A percentile compares a stretch with the other conserved stretches of the same genome.
Conservation (phyloP, 345 rosid genomes). For the Orychophragmus violaceus region DNA sequence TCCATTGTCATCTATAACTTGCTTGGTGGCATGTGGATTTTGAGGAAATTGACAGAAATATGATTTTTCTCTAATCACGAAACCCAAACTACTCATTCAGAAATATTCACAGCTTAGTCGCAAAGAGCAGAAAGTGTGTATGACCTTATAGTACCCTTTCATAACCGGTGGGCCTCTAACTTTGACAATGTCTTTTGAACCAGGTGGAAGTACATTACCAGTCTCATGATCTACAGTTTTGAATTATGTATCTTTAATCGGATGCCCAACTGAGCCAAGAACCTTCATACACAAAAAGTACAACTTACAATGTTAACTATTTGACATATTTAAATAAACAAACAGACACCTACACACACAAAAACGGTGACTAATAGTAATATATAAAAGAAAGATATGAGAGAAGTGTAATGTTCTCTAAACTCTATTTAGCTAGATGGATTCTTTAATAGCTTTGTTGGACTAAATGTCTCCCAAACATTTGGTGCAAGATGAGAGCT, state of each 20-base stretch:
- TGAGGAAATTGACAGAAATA: slow-evolving; percentile 29
- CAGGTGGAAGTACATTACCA: too few species aligned
- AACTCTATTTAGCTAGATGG: background rate
- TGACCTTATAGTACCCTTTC: slow-evolving; percentile 93
- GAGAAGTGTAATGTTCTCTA: background rate
- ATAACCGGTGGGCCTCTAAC: slow-evolving; percentile 85
- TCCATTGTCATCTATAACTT: slow-evolving; percentile 60
- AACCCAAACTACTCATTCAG: background rate
- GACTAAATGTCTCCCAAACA: too few species aligned
- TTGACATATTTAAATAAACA: background rate
- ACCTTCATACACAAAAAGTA: slow-evolving; percentile 54
- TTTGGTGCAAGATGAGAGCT: too few species aligned
- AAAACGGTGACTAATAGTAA: too few species aligned
- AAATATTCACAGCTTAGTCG: too few species aligned
- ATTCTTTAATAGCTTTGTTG: too few species aligned
- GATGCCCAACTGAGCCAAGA: slow-evolving; percentile 87
- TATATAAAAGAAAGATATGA: background rate
- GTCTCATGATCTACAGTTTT: slow-evolving; percentile 69
- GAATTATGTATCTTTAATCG: slow-evolving; percentile 65
- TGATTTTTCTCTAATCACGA: background rate
- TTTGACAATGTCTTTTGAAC: slow-evolving; percentile 72
- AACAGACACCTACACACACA: too few species aligned
- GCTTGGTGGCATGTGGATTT: slow-evolving; percentile 71
- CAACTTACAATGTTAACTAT: background rate
- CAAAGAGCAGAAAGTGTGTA: background rate